phyloP scores from a whole-genome alignment of 1,284 basidiomycete genomes.

The Xerocomus nothofagi region DNA sequence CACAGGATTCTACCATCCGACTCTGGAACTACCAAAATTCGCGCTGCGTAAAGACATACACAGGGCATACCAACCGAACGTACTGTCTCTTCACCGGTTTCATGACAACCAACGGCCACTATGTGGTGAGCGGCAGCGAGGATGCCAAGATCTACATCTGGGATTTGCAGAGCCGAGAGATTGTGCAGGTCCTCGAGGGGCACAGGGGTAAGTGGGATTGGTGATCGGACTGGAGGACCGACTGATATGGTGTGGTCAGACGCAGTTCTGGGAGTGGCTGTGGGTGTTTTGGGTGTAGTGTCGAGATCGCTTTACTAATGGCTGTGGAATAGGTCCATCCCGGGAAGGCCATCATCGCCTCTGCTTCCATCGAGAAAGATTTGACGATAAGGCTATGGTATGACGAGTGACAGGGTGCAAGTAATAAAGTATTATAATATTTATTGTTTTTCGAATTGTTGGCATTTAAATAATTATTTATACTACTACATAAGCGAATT shows the following conservation, averaged over 20 bases:
- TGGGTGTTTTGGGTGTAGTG: constrained; percentile 38
- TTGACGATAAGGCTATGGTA: constrained; percentile 78
- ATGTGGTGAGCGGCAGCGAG: constrained; percentile 88
- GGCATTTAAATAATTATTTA: too few species aligned
- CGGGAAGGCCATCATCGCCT: constrained; percentile 69
- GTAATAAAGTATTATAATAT: too few species aligned
- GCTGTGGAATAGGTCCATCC: constrained; percentile 63
- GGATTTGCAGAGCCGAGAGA: constrained; percentile 84
- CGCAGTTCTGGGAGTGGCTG: constrained; percentile 71
- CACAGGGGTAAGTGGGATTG: constrained; percentile 62
- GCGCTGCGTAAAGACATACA: constrained; percentile 91
- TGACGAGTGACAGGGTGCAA: constrained; percentile 50
- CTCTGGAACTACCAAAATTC: constrained; percentile 95
- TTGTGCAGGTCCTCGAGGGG: constrained; percentile 74
- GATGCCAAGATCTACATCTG: constrained; percentile 87
- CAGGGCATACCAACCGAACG: constrained; percentile 79
- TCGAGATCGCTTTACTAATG: constrained; percentile 9
- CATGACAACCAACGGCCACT: constrained; percentile 51
- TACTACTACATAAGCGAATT: too few species aligned
- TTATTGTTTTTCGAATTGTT: too few species aligned
- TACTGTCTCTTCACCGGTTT: constrained; percentile 73
- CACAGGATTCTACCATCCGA: constrained; percentile 90
- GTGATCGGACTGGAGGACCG: constrained; percentile 5
- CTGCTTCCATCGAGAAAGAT: constrained; percentile 84
- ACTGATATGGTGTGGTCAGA: constrained; percentile 44